Base-by-base conservation (phyloP, 805 yeast species). In the Yarrowia alimentaria region DNA sequence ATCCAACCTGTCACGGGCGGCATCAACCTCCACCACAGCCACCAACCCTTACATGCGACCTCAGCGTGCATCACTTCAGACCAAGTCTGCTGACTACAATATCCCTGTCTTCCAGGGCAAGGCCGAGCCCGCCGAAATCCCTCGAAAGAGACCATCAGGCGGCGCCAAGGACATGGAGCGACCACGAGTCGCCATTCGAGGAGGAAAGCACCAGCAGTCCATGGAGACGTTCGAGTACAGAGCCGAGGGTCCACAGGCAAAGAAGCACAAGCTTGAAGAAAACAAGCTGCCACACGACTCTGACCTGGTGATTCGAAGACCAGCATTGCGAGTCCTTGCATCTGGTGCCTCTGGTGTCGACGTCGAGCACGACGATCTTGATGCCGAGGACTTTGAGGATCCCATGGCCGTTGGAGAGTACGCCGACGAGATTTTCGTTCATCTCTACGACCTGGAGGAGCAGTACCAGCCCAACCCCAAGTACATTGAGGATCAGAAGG, bases 381-480 rank as follows among this genome's bases (percentile, higher is more conserved):
- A 68, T 42, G 66, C 61, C 14, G 69, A 65, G 17, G 74, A 71
- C 47, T 58, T 54, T 37, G 64, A 60, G 22, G 75, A 71, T 53
- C 74, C 74, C 16, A 68, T 86, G 55, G 90, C 91, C 96, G 97
- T 86, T 24, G 79, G 89, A 55, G 99, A 91, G 70, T 91, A 90
- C 66, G 95, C 85, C 51, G 77, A 72, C 55, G 97, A 88, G 54
- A 90, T 91, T 53, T 90, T 87, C 66, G 83, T 78, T 22, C 88
- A 85, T 66, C 70, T 90, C 59, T 81, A 82, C 64, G 80, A 75
- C 61, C 71, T 83, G 54, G 96, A 89, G 68, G 66, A 74, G 35
- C 75, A 77, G 60, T 86, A 91, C 38, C 70, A 86, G 61, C 95
- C 89, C 14, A 61, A 67, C 32, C 66, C 70, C 20, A 66, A 67